Evolutionary conservation across 345 rosid species (phyloP).

Genomic region (Euphorbia pulcherrima): DNA sequence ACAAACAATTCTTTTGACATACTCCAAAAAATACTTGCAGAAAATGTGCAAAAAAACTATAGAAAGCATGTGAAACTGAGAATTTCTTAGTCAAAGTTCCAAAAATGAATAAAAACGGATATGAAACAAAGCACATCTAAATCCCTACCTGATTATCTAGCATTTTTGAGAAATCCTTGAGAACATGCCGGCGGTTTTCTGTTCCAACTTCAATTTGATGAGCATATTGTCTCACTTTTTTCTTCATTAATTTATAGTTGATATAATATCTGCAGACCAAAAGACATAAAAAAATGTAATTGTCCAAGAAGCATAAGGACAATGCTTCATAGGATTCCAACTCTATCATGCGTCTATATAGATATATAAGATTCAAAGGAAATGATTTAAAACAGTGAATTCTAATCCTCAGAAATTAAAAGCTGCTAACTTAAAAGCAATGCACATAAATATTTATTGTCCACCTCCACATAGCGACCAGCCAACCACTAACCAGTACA

Average conservation of each 20-base stretch:
- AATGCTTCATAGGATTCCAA: background rate
- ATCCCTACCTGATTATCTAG: slow-evolving; percentile 72
- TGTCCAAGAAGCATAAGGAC: slow-evolving; percentile 4
- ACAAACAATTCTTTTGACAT: background rate
- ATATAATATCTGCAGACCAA: slow-evolving; percentile 66
- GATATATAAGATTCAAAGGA: background rate
- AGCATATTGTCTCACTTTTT: slow-evolving; percentile 79
- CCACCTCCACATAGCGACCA: background rate
- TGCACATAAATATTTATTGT: background rate
- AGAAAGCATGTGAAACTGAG: background rate
- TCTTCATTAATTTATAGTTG: slow-evolving; percentile 92
- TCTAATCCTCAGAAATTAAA: background rate
- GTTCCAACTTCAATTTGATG: slow-evolving; percentile 74
- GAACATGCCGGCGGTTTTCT: slow-evolving; percentile 78
- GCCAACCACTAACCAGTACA: background rate
- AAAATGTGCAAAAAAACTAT: background rate
- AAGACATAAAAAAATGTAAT: slow-evolving; percentile 6
- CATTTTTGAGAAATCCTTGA: slow-evolving; percentile 98
- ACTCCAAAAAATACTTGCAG: slow-evolving; percentile 6
- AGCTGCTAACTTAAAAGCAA: background rate
- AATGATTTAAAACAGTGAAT: background rate
- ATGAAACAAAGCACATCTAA: background rate
- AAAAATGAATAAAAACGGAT: background rate
- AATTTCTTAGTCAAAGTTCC: background rate
- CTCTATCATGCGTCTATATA: background rate